phyloP scores from a whole-genome alignment of 768 basidiomycete species.

The Tulasnella sp. region DNA sequence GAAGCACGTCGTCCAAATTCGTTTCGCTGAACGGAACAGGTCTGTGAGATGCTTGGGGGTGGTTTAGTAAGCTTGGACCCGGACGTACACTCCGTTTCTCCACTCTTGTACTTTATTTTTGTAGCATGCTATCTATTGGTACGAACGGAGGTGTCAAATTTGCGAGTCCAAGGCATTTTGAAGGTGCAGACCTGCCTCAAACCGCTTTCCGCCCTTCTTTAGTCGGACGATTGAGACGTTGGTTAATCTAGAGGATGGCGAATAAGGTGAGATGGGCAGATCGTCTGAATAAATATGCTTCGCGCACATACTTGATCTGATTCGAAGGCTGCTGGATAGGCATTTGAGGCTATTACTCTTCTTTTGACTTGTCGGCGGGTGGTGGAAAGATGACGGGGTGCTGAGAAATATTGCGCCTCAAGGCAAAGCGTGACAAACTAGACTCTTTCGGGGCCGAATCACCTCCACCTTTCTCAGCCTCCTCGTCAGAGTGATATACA shows the following conservation, averaged over 20 bases:
- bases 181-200: slow-evolving; percentile 55
- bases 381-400: neutral
- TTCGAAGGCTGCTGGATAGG: slow-evolving; percentile 77
- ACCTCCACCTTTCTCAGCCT: neutral
- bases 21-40: slow-evolving; percentile 54
- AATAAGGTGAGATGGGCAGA: too few species aligned
- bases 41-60: neutral
- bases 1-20: slow-evolving; percentile 88
- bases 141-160: neutral
- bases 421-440: neutral
- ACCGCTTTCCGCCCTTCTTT: slow-evolving; percentile 95
- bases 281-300: too few species aligned
- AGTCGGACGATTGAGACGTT: slow-evolving; percentile 94
- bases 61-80: neutral
- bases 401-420: neutral
- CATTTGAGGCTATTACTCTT: slow-evolving; percentile 29
- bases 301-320: slow-evolving; percentile 64
- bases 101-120: slow-evolving; percentile 99
- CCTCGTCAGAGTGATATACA: neutral
- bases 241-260: slow-evolving; percentile 55
- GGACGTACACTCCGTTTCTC: slow-evolving; percentile 76
- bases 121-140: slow-evolving; percentile 82
- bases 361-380: neutral
- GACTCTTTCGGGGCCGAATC: neutral
- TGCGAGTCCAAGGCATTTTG: too few species aligned